A percentile compares a stretch with the other conserved stretches of the same genome.
Evolutionary conservation across 192 early-diverging fungal species (phyloP).

Genomic region (Coemansia pectinata): DNA sequence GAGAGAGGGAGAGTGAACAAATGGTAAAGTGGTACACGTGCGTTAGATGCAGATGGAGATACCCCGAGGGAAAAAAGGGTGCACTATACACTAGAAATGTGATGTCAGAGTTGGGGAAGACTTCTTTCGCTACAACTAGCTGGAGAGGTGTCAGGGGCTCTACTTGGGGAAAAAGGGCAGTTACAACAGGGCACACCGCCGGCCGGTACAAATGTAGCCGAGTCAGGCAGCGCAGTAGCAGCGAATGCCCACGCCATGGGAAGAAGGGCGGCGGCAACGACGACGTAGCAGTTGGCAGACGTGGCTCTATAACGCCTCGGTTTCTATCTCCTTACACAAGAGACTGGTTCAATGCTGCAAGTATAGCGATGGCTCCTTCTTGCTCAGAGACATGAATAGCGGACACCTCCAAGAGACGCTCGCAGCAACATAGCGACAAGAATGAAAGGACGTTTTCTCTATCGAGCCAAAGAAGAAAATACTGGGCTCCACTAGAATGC

Average conservation of each 20-base stretch:
- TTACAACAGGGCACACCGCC: not conserved
- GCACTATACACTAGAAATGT: not conserved
- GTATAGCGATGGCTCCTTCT: not conserved
- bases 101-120: not conserved
- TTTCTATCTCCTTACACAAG: not conserved
- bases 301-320: not conserved
- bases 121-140: not conserved
- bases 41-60: not conserved
- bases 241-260: conserved; percentile 10
- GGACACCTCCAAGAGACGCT: not conserved
- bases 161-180: not conserved
- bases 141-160: not conserved
- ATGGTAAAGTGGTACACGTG: not conserved
- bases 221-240: conserved; percentile 7
- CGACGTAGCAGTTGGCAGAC: not conserved
- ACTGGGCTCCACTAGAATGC: not conserved
- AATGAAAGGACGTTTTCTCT: not conserved
- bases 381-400: not conserved
- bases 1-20: not conserved
- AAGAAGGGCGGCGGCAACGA: conserved; percentile 4
- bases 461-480: not conserved
- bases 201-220: not conserved
- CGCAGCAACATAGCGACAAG: not conserved
- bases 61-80: not conserved
- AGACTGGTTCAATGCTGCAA: not conserved